Conservation (phyloP, 2,329 filamentous ascomycete genomes). For the Ascochyta clinopodiicola region DNA sequence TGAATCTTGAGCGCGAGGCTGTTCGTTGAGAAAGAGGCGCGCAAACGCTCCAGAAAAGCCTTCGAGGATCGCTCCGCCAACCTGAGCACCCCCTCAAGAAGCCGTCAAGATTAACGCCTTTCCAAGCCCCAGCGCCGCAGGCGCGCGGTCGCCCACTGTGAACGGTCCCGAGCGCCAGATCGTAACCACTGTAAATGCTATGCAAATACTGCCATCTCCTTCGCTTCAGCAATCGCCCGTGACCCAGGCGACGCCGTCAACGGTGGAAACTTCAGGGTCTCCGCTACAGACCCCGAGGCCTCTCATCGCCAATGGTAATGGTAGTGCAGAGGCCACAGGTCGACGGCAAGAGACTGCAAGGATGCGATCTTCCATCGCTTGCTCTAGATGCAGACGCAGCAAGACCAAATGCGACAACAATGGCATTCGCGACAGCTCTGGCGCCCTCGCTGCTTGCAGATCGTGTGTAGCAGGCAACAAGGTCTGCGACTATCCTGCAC, state of each 20-base stretch:
- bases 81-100: background rate
- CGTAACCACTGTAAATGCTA: slow-evolving; percentile 25
- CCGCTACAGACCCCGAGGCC: slow-evolving; percentile 36
- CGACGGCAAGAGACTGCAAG: slow-evolving; percentile 38
- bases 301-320: slow-evolving; percentile 24
- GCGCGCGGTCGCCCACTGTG: slow-evolving; percentile 32
- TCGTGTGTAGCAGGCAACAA: slow-evolving; percentile 75
- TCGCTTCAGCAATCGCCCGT: slow-evolving; percentile 32
- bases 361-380: slow-evolving; percentile 82
- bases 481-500: slow-evolving; percentile 74
- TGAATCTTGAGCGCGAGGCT: slow-evolving; percentile 18
- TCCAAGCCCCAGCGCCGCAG: slow-evolving; percentile 30
- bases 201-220: slow-evolving; percentile 26
- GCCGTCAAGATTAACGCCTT: slow-evolving; percentile 42
- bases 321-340: slow-evolving; percentile 26
- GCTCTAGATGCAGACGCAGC: slow-evolving; percentile 75
- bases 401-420: slow-evolving; percentile 89
- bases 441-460: slow-evolving; percentile 60
- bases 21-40: slow-evolving; percentile 1
- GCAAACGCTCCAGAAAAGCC: background rate
- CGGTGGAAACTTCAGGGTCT: slow-evolving; percentile 32
- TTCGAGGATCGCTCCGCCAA: background rate
- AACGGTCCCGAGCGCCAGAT: slow-evolving; percentile 32
- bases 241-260: slow-evolving; percentile 36
- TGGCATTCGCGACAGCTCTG: slow-evolving; percentile 66